These are phyloP conservation scores for Penicillium polonicum DNA, from an alignment of 2,329 filamentous ascomycete genomes.

Conservation along the genomic window DNA sequence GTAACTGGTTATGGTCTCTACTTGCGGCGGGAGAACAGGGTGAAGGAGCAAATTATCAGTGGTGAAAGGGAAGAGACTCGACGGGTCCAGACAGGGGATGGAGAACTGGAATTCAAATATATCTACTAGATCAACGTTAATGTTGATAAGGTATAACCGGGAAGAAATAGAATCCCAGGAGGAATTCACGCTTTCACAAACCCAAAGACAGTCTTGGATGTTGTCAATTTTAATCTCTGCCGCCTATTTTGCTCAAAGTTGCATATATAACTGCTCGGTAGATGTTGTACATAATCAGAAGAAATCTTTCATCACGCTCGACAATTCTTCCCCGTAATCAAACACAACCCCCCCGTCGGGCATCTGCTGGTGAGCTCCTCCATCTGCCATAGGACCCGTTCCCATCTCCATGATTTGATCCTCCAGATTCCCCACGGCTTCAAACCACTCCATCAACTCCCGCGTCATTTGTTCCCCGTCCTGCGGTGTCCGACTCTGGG, in stretches of 20 bases:
- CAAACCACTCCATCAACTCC: constrained; percentile 62
- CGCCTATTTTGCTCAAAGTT: not conserved
- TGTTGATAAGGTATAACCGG: not conserved
- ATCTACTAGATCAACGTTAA: constrained; percentile 31
- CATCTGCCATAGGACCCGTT: constrained; percentile 21
- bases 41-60: constrained; percentile 41
- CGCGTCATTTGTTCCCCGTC: constrained; percentile 58
- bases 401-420: constrained; percentile 41
- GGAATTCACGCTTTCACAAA: not conserved
- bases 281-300: constrained; percentile 17
- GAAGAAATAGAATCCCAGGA: not conserved
- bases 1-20: constrained; percentile 46
- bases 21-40: constrained; percentile 42
- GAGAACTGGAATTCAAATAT: constrained; percentile 51
- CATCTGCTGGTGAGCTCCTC: constrained; percentile 26
- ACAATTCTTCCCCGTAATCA: constrained; percentile 58
- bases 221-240: not conserved
- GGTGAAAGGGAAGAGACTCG: constrained; percentile 48
- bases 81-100: constrained; percentile 49
- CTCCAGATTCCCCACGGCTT: constrained; percentile 58
- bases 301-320: constrained; percentile 56
- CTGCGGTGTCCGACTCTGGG: constrained; percentile 39
- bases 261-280: not conserved
- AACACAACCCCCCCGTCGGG: constrained; percentile 40
- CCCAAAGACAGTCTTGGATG: not conserved